Evolutionary conservation across 805 yeast species (phyloP).

Genomic region (Saccharomycopsis fodiens): DNA sequence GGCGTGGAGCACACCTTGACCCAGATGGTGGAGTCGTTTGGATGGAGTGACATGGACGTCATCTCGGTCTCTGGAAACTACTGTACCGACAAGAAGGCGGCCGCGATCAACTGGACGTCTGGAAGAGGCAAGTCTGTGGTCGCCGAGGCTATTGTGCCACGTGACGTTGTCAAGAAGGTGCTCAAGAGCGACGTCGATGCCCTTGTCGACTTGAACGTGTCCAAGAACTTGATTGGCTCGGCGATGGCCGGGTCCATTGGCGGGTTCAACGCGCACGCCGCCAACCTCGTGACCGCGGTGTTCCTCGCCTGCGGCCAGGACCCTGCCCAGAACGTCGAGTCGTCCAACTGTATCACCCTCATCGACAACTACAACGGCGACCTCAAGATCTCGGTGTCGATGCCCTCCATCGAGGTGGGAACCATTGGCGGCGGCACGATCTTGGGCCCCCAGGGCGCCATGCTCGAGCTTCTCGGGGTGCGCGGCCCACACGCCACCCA

Average conservation of each 20-base stretch:
- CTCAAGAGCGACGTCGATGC: constrained; percentile 90
- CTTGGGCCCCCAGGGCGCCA: constrained; percentile 92
- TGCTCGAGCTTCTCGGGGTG: constrained; percentile 90
- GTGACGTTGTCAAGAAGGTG: constrained; percentile 68
- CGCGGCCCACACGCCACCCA: constrained; percentile 90
- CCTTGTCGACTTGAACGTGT: constrained; percentile 78
- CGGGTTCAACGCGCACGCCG: constrained; percentile 98
- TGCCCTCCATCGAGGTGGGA: constrained; percentile 99
- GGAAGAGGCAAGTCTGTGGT: constrained; percentile 98
- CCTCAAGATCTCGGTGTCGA: constrained; percentile 87
- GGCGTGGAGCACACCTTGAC: constrained; percentile 88
- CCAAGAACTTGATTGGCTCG: constrained; percentile 89
- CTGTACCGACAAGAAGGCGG: constrained; percentile 96
- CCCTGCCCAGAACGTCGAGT: constrained; percentile 99
- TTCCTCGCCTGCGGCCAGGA: constrained; percentile 96
- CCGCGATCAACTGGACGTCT: constrained; percentile 98
- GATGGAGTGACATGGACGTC: constrained; percentile 90
- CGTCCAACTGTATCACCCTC: constrained; percentile 93
- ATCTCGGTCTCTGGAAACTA: constrained; percentile 94
- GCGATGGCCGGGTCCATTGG: constrained; percentile 99
- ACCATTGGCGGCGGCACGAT: constrained; percentile 99
- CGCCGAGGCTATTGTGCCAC: constrained; percentile 90
- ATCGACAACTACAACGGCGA: constrained; percentile 76
- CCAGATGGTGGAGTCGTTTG: constrained; percentile 79
- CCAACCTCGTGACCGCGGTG: constrained; percentile 91